Evolutionary conservation across 2,329 filamentous ascomycete genomes (phyloP).

Genomic region (Penicillium sclerotigenum): DNA sequence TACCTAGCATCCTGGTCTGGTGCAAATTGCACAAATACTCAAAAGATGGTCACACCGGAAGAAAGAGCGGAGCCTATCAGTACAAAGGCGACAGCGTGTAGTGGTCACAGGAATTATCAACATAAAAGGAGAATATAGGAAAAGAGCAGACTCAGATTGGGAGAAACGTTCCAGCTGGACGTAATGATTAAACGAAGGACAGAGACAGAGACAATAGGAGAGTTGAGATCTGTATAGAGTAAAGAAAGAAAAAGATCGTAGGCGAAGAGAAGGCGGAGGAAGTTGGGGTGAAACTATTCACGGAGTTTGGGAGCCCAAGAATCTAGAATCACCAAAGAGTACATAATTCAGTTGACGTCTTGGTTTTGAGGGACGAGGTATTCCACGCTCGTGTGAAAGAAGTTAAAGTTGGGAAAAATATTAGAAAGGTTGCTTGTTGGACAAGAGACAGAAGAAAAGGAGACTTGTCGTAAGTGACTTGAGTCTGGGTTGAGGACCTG

Average conservation of each 20-base stretch:
- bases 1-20: constrained; percentile 15
- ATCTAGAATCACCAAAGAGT: neutral
- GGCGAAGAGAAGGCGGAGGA: neutral
- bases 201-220: constrained; percentile 1
- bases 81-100: constrained; percentile 7
- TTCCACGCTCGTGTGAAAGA: neutral
- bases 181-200: constrained; percentile 8
- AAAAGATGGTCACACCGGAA: constrained; percentile 14
- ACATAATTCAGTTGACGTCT: neutral
- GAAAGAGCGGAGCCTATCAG: constrained; percentile 10
- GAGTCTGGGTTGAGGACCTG: constrained; percentile 24
- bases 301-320: neutral
- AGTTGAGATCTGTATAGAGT: constrained; percentile 3
- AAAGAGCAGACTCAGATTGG: constrained; percentile 4
- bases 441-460: constrained; percentile 16
- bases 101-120: constrained; percentile 19
- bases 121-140: constrained; percentile 14
- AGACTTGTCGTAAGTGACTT: constrained; percentile 21
- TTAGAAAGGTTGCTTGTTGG: constrained; percentile 10
- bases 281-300: neutral
- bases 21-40: constrained; percentile 14
- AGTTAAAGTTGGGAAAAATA: neutral
- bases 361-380: neutral
- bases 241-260: constrained; percentile 3
- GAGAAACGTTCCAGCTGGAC: neutral